These are phyloP conservation scores for Crithidia bombi DNA, from an alignment of 208 protist genomes.

Conservation along the genomic window DNA sequence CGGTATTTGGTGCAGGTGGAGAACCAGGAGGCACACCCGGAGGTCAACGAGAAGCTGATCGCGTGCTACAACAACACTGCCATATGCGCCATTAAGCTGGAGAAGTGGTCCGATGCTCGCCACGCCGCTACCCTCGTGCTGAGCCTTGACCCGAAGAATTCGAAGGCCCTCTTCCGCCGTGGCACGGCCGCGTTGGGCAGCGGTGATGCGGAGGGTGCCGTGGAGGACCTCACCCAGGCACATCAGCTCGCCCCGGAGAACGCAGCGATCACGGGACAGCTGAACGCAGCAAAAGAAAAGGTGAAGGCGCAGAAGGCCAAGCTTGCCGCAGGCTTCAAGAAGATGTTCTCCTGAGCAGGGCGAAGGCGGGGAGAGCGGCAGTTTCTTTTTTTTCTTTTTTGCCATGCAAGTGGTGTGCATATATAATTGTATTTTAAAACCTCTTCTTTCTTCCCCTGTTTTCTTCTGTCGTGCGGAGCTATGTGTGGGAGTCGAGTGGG, in stretches of 20 bases:
- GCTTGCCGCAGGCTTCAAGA: conserved; percentile 77
- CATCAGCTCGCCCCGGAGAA: conserved; percentile 77
- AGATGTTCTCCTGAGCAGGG: conserved; percentile 79
- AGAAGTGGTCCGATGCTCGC: conserved; percentile 56
- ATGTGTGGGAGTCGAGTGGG: background rate
- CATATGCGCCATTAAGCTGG: conserved; percentile 76
- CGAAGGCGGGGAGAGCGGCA: background rate
- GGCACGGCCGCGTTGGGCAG: conserved; percentile 62
- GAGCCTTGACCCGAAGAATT: conserved; percentile 72
- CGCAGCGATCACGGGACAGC: conserved; percentile 62
- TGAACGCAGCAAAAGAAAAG: conserved; percentile 79
- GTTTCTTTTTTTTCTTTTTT: conserved; percentile 8
- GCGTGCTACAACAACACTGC: conserved; percentile 91
- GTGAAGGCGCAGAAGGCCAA: conserved; percentile 84
- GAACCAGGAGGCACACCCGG: conserved; percentile 48
- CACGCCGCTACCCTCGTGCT: conserved; percentile 63
- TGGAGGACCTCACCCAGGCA: conserved; percentile 66
- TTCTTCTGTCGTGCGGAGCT: too few species aligned
- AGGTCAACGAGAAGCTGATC: conserved; percentile 67
- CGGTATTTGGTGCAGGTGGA: conserved; percentile 63
- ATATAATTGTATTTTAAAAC: too few species aligned
- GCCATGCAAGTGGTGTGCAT: background rate
- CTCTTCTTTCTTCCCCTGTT: background rate
- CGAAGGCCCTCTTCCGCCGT: conserved; percentile 89
- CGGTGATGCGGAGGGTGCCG: conserved; percentile 69